These are phyloP conservation scores for Boletus pseudo-olivaceus DNA, from an alignment of 768 basidiomycete genomes.

Conservation along the genomic window DNA sequence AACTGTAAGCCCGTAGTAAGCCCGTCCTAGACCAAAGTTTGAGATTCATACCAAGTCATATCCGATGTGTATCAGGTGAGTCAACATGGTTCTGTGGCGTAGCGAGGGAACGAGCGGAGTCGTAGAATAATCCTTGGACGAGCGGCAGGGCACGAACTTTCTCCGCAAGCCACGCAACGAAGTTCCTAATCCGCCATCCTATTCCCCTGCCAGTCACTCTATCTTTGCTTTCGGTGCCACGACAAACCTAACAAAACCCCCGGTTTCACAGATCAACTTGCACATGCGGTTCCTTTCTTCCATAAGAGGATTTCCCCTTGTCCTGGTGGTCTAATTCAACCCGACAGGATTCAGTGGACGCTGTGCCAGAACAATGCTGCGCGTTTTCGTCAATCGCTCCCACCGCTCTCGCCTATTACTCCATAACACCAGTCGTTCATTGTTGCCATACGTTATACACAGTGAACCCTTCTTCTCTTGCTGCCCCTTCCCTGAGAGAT, in stretches of 20 bases:
- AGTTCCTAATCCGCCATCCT: background rate
- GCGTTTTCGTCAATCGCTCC: background rate
- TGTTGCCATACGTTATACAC: background rate
- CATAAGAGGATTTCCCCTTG: background rate
- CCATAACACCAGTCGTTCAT: background rate
- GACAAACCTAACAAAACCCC: background rate
- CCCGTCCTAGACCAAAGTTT: background rate
- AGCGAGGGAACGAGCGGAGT: constrained; percentile 10
- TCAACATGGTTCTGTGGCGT: constrained; percentile 21
- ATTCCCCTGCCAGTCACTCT: background rate
- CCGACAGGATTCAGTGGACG: background rate
- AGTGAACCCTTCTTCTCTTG: background rate
- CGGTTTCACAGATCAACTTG: background rate
- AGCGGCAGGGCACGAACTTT: background rate
- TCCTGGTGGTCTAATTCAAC: background rate
- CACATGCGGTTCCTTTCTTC: background rate
- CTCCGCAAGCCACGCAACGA: background rate
- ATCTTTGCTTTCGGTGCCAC: background rate
- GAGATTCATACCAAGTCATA: background rate
- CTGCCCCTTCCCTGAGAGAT: background rate
- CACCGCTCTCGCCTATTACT: background rate
- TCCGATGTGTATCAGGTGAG: constrained; percentile 8
- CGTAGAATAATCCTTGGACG: background rate
- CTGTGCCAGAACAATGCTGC: background rate
- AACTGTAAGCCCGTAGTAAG: background rate